Evolutionary conservation across 257 asterid species (phyloP).

Genomic region (Schizonepeta tenuifolia): DNA sequence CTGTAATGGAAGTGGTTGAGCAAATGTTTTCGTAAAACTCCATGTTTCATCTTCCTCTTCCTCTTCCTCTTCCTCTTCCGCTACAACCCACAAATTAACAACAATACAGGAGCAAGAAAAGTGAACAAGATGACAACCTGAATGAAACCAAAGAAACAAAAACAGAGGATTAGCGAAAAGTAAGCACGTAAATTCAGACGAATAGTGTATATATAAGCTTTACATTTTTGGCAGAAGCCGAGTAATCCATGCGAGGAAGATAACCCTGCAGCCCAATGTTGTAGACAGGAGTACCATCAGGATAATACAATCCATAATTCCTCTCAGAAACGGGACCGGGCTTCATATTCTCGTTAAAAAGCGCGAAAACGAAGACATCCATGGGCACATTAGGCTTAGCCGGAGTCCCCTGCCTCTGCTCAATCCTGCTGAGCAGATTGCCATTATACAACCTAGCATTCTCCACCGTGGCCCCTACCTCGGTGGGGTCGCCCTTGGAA

Average conservation of each 20-base stretch:
- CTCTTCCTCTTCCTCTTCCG: slow-evolving; percentile 20
- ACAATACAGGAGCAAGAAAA: slow-evolving; percentile 35
- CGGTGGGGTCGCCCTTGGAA: slow-evolving; percentile 71
- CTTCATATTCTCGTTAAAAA: slow-evolving; percentile 84
- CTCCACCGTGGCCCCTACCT: slow-evolving; percentile 75
- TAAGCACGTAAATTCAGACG: not conserved
- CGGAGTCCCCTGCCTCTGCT: slow-evolving; percentile 77
- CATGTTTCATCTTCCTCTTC: too few relatives aligned
- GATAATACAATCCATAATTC: slow-evolving; percentile 84
- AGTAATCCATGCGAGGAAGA: slow-evolving; percentile 70
- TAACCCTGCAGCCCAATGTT: slow-evolving; percentile 62
- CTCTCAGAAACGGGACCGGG: slow-evolving; percentile 93
- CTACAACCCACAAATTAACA: slow-evolving; percentile 36
- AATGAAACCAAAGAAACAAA: slow-evolving; percentile 9
- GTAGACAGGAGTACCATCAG: slow-evolving; percentile 84
- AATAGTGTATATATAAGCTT: slow-evolving; percentile 20
- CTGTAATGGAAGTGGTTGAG: slow-evolving; percentile 16
- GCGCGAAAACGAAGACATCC: slow-evolving; percentile 82
- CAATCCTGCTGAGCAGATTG: slow-evolving; percentile 59
- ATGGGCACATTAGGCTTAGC: slow-evolving; percentile 63
- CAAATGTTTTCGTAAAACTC: slow-evolving; percentile 7
- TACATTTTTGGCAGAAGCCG: slow-evolving; percentile 55
- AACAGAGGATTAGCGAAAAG: not conserved
- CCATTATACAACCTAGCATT: slow-evolving; percentile 74
- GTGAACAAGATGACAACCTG: slow-evolving; percentile 43